Evolutionary conservation across 208 protist species (phyloP), one percentile per base, ranked within the genome.

Genomic region (Acanthamoeba castellanii): DNA sequence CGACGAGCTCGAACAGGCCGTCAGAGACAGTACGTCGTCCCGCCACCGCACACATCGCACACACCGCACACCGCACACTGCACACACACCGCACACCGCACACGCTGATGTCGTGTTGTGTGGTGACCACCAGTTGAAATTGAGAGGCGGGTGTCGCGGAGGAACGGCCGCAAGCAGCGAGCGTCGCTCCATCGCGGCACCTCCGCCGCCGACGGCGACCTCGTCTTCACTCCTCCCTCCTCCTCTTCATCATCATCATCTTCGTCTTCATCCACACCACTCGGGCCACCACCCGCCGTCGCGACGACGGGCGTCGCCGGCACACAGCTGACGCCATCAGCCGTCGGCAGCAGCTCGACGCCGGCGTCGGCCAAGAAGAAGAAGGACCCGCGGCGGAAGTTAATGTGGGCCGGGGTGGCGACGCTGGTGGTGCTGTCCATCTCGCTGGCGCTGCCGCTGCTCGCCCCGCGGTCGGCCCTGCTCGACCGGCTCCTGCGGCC

Each of bases 1-100:
- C 37, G 70, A 78, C 34, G 70, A 78, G 37, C 70, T 78, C 70
- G 70, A 78, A 42, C 70, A 78, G 37, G 70, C 70, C 37, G 70
- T 47, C 13, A 32, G 32, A 42, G 70, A 78, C n/a, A 47, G 70
- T 78, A 78, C 70, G 37, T 34, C 22, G 30, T 34, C 30, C 9
- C n/a, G n/a, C 1, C 30, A 74, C 16, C 3, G 4, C 52, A 57
- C 52, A 55, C 50, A 55, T 13, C 13, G 9, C 59, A 18, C 25
- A n/a, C 8, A 9, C 59, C 11, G 22, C 55, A 20, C 55, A 74
- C 16, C 3, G 4, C 52, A 57, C 52, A 55, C 50, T 16, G 8
- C 13, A 1, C 59, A 18, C 25, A n/a, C 8, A 9, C 59, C 11
- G 22, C 55, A 37, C 37, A 37, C 37, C 37, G 37, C 13, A 30